Conservation (phyloP, 192 early-diverging fungal species). For the Backusella luteola region DNA sequence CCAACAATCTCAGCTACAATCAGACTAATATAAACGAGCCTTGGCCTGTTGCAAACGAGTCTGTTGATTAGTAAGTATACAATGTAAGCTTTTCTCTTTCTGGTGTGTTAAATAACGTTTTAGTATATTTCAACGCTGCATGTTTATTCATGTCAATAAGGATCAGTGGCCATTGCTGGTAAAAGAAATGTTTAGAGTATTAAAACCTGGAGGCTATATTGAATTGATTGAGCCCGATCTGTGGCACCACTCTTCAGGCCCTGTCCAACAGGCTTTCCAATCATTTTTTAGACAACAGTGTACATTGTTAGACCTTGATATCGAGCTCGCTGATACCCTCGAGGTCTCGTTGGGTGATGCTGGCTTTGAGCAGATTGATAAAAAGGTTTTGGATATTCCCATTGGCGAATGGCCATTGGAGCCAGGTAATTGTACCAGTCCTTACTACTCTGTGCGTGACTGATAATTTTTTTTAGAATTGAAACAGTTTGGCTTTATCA, state of each 20-base stretch:
- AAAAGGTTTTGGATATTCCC: conserved; percentile 27
- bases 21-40: conserved; percentile 25
- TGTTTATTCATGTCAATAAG: conserved; percentile 19
- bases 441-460: no score
- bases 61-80: conserved; percentile 34
- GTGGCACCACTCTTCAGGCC: conserved; percentile 32
- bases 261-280: conserved; percentile 35
- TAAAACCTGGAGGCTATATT: conserved; percentile 39
- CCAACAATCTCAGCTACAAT: conserved; percentile 29
- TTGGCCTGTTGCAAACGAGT: conserved; percentile 27
- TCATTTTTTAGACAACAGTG: conserved; percentile 27
- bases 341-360: conserved; percentile 4
- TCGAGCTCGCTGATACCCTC: conserved; percentile 13
- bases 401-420: conserved; percentile 39
- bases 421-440: not conserved
- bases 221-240: conserved; percentile 35
- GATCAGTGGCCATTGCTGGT: conserved; percentile 29
- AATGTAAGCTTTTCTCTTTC: not conserved
- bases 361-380: conserved; percentile 14
- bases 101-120: not conserved
- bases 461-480: conserved; percentile 6
- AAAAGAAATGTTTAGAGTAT: conserved; percentile 27
- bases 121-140: conserved; percentile 37
- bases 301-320: conserved; percentile 18
- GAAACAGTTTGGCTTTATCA: conserved; percentile 39